phyloP scores from a whole-genome alignment of 345 rosid species.

The Brassica napus region DNA sequence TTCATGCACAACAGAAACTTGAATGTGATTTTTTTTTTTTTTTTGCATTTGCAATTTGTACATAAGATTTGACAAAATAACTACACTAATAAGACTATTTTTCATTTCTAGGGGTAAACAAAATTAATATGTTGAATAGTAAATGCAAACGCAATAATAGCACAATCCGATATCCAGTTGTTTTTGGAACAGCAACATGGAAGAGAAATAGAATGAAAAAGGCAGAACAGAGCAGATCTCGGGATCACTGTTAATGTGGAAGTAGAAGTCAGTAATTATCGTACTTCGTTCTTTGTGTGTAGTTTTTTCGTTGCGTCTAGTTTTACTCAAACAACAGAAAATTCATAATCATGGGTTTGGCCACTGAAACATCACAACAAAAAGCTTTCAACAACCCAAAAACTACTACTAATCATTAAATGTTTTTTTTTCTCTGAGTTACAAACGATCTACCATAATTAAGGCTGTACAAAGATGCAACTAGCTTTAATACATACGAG shows the following conservation, averaged over 20 bases:
- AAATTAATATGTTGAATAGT: background rate
- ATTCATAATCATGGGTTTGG: slow-evolving; percentile 33
- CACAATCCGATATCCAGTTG: background rate
- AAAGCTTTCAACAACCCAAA: slow-evolving; percentile 34
- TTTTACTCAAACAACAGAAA: slow-evolving; percentile 35
- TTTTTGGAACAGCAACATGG: slow-evolving; percentile 11
- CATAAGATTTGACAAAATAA: background rate
- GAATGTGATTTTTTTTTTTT: background rate
- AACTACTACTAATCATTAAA: slow-evolving; percentile 18
- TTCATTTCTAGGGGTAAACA: background rate
- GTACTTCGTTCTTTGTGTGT: slow-evolving; percentile 33
- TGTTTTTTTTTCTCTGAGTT: background rate
- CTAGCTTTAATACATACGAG: background rate
- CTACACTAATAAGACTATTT: background rate
- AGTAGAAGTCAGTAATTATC: slow-evolving; percentile 31
- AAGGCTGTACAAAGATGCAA: background rate
- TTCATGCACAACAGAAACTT: background rate
- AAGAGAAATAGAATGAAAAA: background rate
- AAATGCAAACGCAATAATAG: background rate
- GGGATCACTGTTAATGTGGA: slow-evolving; percentile 29
- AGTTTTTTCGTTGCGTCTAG: slow-evolving; percentile 38
- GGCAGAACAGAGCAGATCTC: background rate
- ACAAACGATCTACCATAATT: slow-evolving; percentile 3
- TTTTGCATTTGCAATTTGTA: background rate
- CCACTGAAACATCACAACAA: slow-evolving; percentile 36